Base-by-base conservation (phyloP, 805 yeast species). In the Cyberlindnera xylosilytica region DNA sequence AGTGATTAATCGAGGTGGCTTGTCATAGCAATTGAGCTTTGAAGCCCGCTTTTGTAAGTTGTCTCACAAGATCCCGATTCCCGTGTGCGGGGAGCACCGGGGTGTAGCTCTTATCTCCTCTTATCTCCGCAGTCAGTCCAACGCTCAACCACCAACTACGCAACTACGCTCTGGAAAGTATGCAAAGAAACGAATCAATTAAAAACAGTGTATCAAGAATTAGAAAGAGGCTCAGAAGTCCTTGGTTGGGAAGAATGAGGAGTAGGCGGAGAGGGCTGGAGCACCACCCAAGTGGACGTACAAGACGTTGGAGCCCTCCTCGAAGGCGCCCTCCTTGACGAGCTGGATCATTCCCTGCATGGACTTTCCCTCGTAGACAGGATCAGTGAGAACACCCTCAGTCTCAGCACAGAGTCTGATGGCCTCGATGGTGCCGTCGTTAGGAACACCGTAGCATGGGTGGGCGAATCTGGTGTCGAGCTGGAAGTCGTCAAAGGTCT, bases 261-360 rank as follows among this genome's bases (percentile, higher is more conserved):
- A 46, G 42, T 46, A 46, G 15, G 50, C 50, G 8, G 47, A 43
- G 19, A 46, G 31, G 12, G 50, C 50, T 38, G 50, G 50, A 24
- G 50, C 45, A 43, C 50, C 50, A 43, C 50, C 50, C 44, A 47
- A 38, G 29, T 47, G 50, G 34, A 43, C 50, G 44, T 47, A 47
- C 10, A 47, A 28, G 32, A 47, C 47, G 41, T 47, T 47, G 7
- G 50, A 12, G 19, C 50, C 50, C 26, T 40, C 45, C 22, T 34
- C 23, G 34, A 47, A 33, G 20, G 43, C 40, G 33, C 44, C 50
- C 30, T 47, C 50, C 11, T 33, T 41, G 20, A 47, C 41, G 18
- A 47, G 23, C 37, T 41, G 42, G 30, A 47, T 43, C 45, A 47
- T 13, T 33, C 47, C 50, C 26, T 47, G 50, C 50, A 47, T 47